Percentiles rank a stretch among this genome's conserved stretches.
Conservation (phyloP, 768 basidiomycete species). For the Lactifluus pinguis region DNA sequence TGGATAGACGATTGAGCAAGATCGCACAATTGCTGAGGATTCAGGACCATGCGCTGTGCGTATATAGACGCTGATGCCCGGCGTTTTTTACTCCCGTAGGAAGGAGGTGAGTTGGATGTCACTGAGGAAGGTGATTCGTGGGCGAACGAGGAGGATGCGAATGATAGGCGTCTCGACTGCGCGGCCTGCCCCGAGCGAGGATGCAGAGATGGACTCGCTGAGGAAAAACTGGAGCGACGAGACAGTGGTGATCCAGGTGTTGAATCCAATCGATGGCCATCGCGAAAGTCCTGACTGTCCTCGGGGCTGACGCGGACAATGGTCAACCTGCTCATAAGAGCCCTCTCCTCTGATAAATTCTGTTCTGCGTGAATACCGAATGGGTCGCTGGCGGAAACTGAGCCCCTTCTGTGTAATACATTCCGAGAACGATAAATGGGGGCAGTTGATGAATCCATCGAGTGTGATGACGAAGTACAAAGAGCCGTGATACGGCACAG, state of each 20-base stretch:
- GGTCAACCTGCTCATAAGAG: slow-evolving; percentile 14
- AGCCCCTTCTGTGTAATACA: slow-evolving; percentile 7
- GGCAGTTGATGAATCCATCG: slow-evolving; percentile 3
- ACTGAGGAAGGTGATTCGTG: neutral
- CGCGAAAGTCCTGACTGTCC: neutral
- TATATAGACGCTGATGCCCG: slow-evolving; percentile 7
- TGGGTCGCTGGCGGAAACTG: slow-evolving; percentile 16
- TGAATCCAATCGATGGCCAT: neutral
- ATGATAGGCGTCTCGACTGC: slow-evolving; percentile 16
- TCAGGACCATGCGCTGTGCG: slow-evolving; percentile 11
- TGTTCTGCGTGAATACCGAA: slow-evolving; percentile 12
- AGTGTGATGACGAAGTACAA: neutral
- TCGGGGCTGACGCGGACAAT: slow-evolving; percentile 16
- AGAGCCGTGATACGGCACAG: neutral
- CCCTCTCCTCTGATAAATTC: slow-evolving; percentile 14
- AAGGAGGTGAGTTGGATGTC: slow-evolving; percentile 6
- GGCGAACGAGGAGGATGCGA: slow-evolving; percentile 18
- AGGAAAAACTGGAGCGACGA: slow-evolving; percentile 1
- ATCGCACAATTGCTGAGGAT: slow-evolving; percentile 17
- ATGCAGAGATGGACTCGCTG: neutral
- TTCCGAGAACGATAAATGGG: slow-evolving; percentile 1
- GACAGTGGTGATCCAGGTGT: neutral
- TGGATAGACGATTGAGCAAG: slow-evolving; percentile 15
- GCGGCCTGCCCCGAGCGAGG: neutral
- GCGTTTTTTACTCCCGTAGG: slow-evolving; percentile 10